Evolutionary conservation across 345 rosid species (phyloP).

Genomic region (Tarenaya hassleriana): DNA sequence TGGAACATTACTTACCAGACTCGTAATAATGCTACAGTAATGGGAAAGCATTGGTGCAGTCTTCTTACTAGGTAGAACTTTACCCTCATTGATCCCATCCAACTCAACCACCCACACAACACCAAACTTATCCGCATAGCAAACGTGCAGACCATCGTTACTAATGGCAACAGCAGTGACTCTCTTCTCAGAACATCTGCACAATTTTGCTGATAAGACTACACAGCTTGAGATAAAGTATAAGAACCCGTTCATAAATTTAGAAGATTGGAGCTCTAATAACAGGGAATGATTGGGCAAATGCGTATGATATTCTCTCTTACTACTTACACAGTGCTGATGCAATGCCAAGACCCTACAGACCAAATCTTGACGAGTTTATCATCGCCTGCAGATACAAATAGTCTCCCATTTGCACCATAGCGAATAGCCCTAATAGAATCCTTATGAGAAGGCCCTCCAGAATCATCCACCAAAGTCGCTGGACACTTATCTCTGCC

Average conservation of each 20-base stretch:
- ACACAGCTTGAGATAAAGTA: neutral
- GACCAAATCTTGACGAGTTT: constrained; percentile 92
- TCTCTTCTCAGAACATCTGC: constrained; percentile 86
- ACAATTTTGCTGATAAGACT: neutral
- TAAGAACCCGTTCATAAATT: neutral
- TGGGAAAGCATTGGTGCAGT: constrained; percentile 72
- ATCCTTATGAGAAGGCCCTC: constrained; percentile 46
- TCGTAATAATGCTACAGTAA: constrained; percentile 92
- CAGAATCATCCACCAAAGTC: constrained; percentile 58
- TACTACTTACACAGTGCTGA: constrained; percentile 51
- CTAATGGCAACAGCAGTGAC: constrained; percentile 76
- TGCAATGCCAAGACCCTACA: constrained; percentile 65
- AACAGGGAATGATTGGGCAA: neutral
- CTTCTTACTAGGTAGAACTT: constrained; percentile 40
- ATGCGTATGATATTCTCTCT: neutral
- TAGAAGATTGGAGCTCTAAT: neutral
- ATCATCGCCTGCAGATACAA: constrained; percentile 90
- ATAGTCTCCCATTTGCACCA: constrained; percentile 57
- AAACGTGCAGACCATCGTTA: constrained; percentile 52
- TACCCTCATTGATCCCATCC: constrained; percentile 36
- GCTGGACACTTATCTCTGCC: constrained; percentile 46
- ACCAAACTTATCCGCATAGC: constrained; percentile 95
- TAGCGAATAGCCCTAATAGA: constrained; percentile 80
- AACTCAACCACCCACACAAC: constrained; percentile 80
- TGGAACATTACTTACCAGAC: constrained; percentile 42